Evolutionary conservation across 352 stramenopile genomes (phyloP).

Genomic region (Peronosclerospora sorghi): DNA sequence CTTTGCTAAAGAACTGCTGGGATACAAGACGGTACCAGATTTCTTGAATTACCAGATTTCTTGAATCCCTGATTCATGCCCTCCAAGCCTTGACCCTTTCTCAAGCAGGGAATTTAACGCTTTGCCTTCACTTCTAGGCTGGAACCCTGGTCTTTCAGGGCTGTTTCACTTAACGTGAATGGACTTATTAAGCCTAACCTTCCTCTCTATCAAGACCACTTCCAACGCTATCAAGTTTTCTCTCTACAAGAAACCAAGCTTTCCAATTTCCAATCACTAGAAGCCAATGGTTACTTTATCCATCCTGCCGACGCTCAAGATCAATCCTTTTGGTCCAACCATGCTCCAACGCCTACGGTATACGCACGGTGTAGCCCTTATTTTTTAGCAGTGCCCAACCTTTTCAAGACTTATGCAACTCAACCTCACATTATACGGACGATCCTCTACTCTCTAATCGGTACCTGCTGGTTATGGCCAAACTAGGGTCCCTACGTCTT

Average conservation of each 20-base stretch:
- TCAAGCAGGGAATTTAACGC: neutral
- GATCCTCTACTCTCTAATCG: neutral
- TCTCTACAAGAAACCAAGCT: neutral
- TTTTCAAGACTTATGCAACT: neutral
- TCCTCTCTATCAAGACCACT: neutral
- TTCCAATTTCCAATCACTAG: neutral
- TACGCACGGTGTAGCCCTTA: neutral
- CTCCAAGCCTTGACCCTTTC: neutral
- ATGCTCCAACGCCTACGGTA: neutral
- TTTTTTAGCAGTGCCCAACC: neutral
- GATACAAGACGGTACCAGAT: neutral
- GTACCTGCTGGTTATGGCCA: neutral
- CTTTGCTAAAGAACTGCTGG: neutral
- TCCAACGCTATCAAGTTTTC: neutral
- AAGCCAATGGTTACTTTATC: neutral
- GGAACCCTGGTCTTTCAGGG: neutral
- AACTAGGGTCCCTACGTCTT: neutral
- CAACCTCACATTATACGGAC: neutral
- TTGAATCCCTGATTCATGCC: neutral
- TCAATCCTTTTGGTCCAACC: neutral
- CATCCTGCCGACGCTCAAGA: neutral
- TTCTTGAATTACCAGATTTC: too few relatives aligned
- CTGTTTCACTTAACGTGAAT: neutral
- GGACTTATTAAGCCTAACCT: neutral
- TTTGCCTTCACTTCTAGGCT: neutral